phyloP scores from a whole-genome alignment of 2,329 filamentous ascomycete genomes.

The Thelonectria discophora region DNA sequence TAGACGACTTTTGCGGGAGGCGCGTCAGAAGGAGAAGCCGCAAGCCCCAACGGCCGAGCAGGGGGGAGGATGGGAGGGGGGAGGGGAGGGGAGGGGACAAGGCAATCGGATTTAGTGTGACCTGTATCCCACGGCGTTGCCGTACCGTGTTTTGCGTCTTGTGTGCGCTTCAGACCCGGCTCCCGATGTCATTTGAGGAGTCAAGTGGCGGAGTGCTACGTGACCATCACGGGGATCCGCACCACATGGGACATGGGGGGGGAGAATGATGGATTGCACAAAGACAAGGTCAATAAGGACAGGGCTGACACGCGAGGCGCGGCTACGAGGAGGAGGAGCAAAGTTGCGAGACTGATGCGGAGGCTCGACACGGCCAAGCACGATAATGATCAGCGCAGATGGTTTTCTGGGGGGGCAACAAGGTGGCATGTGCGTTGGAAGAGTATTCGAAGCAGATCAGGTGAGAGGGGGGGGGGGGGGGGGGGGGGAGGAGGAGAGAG shows the following conservation, averaged over 20 bases:
- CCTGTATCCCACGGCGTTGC: not conserved
- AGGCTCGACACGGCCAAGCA: slow-evolving; percentile 38
- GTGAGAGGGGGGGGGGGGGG: too few relatives aligned
- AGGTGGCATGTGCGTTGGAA: slow-evolving; percentile 38
- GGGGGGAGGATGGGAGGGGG: slow-evolving; percentile 12
- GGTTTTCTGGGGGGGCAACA: slow-evolving; percentile 35
- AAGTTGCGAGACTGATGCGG: slow-evolving; percentile 35
- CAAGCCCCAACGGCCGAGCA: slow-evolving; percentile 27
- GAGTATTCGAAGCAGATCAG: not conserved
- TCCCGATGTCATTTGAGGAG: slow-evolving; percentile 17
- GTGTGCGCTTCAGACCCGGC: not conserved
- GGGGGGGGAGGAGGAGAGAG: not conserved
- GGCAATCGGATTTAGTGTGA: too few relatives aligned
- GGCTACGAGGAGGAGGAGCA: slow-evolving; percentile 38
- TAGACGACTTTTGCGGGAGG: slow-evolving; percentile 30
- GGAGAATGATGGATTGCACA: slow-evolving; percentile 28
- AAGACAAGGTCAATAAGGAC: slow-evolving; percentile 34
- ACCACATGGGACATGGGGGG: slow-evolving; percentile 22
- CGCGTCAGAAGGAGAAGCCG: slow-evolving; percentile 31
- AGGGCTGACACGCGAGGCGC: slow-evolving; percentile 44
- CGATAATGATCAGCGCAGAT: slow-evolving; percentile 42
- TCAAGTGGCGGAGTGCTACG: slow-evolving; percentile 27
- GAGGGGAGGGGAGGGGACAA: too few relatives aligned
- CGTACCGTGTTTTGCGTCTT: not conserved
- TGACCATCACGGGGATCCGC: slow-evolving; percentile 25